A percentile compares a stretch with the other conserved stretches of the same genome.
These are phyloP conservation scores for Cenococcum geophilum DNA, from an alignment of 495 filamentous ascomycete species.

Conservation along the genomic window DNA sequence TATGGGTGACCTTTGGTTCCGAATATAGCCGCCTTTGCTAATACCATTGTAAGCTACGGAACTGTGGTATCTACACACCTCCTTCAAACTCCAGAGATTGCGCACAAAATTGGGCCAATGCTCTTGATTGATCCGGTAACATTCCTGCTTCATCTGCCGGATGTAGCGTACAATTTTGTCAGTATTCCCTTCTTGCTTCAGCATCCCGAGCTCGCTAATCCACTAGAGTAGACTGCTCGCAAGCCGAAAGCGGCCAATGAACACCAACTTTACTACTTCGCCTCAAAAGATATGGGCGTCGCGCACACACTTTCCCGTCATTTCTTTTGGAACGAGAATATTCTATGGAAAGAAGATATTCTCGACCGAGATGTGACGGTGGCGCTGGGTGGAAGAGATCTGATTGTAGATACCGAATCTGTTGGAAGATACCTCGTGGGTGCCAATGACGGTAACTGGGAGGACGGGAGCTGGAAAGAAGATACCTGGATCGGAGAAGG, in stretches of 20 bases:
- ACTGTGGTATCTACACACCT: slow-evolving; percentile 57
- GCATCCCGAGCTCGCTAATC: too few relatives aligned
- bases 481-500: slow-evolving; percentile 45
- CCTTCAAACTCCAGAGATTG: slow-evolving; percentile 43
- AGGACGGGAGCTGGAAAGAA: slow-evolving; percentile 40
- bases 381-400: slow-evolving; percentile 52
- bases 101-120: slow-evolving; percentile 42
- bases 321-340: slow-evolving; percentile 64
- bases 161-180: slow-evolving; percentile 65
- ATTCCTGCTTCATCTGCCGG: slow-evolving; percentile 57
- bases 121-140: slow-evolving; percentile 62
- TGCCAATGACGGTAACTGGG: slow-evolving; percentile 9
- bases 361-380: slow-evolving; percentile 46
- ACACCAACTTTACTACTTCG: slow-evolving; percentile 62
- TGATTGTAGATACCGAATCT: slow-evolving; percentile 56
- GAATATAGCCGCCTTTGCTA: not conserved
- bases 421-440: slow-evolving; percentile 53
- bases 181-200: slow-evolving; percentile 35
- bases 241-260: slow-evolving; percentile 53
- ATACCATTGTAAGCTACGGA: slow-evolving; percentile 41
- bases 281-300: slow-evolving; percentile 56
- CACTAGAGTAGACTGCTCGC: slow-evolving; percentile 31
- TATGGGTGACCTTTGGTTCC: slow-evolving; percentile 10
- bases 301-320: slow-evolving; percentile 52
- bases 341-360: slow-evolving; percentile 61